Evolutionary conservation across 108 stramenopile genomes (phyloP), one percentile per base, ranked within the genome.

Genomic region (Fragilaria crotonensis): DNA sequence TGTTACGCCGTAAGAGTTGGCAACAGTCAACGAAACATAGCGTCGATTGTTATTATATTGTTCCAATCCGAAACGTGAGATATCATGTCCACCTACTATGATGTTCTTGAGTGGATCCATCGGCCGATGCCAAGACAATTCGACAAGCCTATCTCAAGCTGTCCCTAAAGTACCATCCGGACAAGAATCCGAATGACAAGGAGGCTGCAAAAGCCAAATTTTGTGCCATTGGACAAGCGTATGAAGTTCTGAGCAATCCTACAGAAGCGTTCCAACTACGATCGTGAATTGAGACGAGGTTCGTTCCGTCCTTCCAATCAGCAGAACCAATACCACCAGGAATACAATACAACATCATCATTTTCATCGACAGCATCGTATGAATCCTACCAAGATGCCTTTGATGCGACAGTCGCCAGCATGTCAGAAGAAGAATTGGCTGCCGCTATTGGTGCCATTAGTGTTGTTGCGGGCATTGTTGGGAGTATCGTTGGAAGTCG

Each of bases 91-190:
- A n/a, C n/a, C n/a, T n/a, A n/a, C n/a, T n/a, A n/a, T n/a, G n/a
- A n/a, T n/a, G n/a, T n/a, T n/a, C n/a, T n/a, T n/a, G n/a, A n/a
- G 73, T 95, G 46, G 89, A 88, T 52, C 41, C 71, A 2, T 78
- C 72, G 4, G 78, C 85, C 26, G 91, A 90, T 28, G 56, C 63
- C 49, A 90, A 85, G 59, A 74, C 70, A 23, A 93, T 95, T 64
- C 92, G 92, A 70, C 87, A 90, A 65, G 89, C 89, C 0, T 90
- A 84, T 65, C 81, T 84, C 36, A 62, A 71, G 32, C 78, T 89
- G 59, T 85, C 84, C 50, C 74, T 95, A 52, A 77, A 85, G 53
- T 95, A 65, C 78, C 95, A 95, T 68, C 91, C 91, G 17, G 91
- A 93, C 62, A 85, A 85, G 51, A 93, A 93, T 66, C 80, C 79